Evolutionary conservation across 139 green algal genomes (phyloP), one percentile per base, ranked within the genome.

Genomic region (Eudorina sp.): DNA sequence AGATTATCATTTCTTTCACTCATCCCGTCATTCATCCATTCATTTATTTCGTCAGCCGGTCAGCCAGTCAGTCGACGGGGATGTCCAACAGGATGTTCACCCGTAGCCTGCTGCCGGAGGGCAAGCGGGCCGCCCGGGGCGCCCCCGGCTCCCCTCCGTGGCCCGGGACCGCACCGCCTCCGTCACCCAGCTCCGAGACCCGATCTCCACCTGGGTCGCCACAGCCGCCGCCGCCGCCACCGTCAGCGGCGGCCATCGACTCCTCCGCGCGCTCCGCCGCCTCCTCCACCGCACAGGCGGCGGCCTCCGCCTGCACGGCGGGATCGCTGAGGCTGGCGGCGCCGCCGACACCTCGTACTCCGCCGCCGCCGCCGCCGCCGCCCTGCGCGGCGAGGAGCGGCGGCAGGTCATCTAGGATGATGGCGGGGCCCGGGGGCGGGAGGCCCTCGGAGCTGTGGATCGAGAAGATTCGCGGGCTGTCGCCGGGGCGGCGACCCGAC

Each of bases 81-180:
- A 83, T 51, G 31, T 83, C 51, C 1, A 83, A 18, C 48, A 83
- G 51, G 19, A 83, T 83, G 75, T 68, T 83, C 16, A 83, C 51
- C 18, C 70, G 6, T 36, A 31, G 64, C n/a, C n/a, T n/a, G n/a
- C n/a, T n/a, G n/a, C n/a, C n/a, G n/a, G n/a, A n/a, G n/a, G n/a
- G n/a, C n/a, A n/a, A n/a, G n/a, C n/a, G n/a, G n/a, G n/a, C n/a
- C n/a, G n/a, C n/a, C n/a, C n/a, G n/a, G n/a, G n/a, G n/a, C n/a
- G n/a, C 64, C 5, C 6, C 64, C 13, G 13, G 51, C 13, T 58
- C 16, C 51, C 51, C 16, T 58, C 51, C 16, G 51, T 58, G 51
- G 13, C 16, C 51, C 51, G 51, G 51, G 51, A 13, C 55, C 23
- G 19, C 55, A 29, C 55, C 55, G 62, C 62, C 27, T 34, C 36